A percentile compares a stretch with the other conserved stretches of the same genome.
phyloP scores from a whole-genome alignment of 495 filamentous ascomycete genomes.

The Penicillium paradoxum region DNA sequence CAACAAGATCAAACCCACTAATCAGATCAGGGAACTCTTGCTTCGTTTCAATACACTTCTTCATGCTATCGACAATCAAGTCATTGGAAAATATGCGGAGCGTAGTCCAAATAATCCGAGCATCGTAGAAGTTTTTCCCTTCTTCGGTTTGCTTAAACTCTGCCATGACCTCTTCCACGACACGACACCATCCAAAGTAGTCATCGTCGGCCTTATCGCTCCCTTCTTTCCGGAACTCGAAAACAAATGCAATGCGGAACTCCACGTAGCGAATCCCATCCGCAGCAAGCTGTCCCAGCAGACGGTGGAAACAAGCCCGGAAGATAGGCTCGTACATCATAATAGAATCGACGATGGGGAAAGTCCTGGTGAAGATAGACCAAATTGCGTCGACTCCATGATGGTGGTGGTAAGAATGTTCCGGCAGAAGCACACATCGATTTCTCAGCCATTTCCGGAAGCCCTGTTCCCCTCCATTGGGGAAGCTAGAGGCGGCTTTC shows the following conservation, averaged over 20 bases:
- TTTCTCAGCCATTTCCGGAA: slow-evolving; percentile 76
- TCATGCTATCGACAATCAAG: slow-evolving; percentile 72
- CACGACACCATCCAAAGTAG: slow-evolving; percentile 60
- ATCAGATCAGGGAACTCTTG: slow-evolving; percentile 71
- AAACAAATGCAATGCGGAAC: slow-evolving; percentile 54
- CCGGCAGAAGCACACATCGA: slow-evolving; percentile 62
- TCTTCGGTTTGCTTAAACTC: slow-evolving; percentile 65
- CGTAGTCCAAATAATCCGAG: slow-evolving; percentile 82
- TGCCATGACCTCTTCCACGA: slow-evolving; percentile 74
- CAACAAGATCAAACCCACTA: slow-evolving; percentile 83
- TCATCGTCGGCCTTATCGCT: slow-evolving; percentile 55
- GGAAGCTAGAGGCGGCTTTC: slow-evolving; percentile 67
- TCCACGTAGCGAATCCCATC: slow-evolving; percentile 85
- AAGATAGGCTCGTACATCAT: slow-evolving; percentile 91
- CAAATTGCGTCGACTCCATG: slow-evolving; percentile 77
- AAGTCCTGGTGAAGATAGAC: slow-evolving; percentile 67
- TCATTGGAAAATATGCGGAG: slow-evolving; percentile 57
- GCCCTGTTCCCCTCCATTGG: slow-evolving; percentile 59
- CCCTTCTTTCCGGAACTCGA: slow-evolving; percentile 56
- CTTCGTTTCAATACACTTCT: slow-evolving; percentile 77
- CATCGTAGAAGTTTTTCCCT: slow-evolving; percentile 75
- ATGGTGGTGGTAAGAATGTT: slow-evolving; percentile 72
- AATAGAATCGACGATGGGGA: slow-evolving; percentile 64
- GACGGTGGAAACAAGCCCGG: slow-evolving; percentile 61
- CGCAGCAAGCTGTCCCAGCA: slow-evolving; percentile 61